These are phyloP conservation scores for Hanseniaspora vineae DNA, from an alignment of 805 yeast genomes.

Conservation along the genomic window DNA sequence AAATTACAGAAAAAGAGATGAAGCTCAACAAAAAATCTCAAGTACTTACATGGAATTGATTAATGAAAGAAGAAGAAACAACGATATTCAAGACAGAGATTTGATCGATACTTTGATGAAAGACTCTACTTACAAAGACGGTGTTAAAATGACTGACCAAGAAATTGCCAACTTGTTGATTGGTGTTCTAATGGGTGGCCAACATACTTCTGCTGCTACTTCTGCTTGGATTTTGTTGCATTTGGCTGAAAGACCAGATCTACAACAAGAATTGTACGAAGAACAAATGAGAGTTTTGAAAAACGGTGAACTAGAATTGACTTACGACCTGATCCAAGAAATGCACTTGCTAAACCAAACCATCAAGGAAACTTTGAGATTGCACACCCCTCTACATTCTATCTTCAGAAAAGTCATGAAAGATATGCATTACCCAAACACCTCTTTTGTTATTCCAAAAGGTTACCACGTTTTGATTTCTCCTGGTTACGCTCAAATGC, in stretches of 20 bases:
- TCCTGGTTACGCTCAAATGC: conserved; percentile 82
- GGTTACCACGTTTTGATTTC: conserved; percentile 86
- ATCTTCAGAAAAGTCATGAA: conserved; percentile 82
- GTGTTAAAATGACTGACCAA: conserved; percentile 84
- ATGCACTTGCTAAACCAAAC: conserved; percentile 73
- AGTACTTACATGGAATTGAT: conserved; percentile 72
- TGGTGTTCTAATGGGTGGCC: conserved; percentile 98
- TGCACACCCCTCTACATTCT: conserved; percentile 95
- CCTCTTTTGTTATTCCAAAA: conserved; percentile 69
- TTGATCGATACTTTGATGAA: conserved; percentile 79
- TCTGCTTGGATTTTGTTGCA: conserved; percentile 91
- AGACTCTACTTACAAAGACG: conserved; percentile 80
- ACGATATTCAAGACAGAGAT: conserved; percentile 76
- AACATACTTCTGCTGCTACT: conserved; percentile 94
- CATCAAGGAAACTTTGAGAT: conserved; percentile 85
- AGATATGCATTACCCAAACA: conserved; percentile 67
- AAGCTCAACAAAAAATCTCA: conserved; percentile 75
- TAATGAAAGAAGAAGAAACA: conserved; percentile 53
- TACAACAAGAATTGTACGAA: conserved; percentile 67
- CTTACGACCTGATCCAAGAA: conserved; percentile 72
- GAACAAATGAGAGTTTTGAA: conserved; percentile 60
- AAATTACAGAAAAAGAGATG: conserved; percentile 70
- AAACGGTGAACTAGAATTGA: conserved; percentile 42
- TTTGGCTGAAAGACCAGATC: conserved; percentile 72
- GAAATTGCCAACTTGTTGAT: conserved; percentile 88